Base-by-base conservation (phyloP, 495 filamentous ascomycete genomes). In the Neurospora sp. region DNA sequence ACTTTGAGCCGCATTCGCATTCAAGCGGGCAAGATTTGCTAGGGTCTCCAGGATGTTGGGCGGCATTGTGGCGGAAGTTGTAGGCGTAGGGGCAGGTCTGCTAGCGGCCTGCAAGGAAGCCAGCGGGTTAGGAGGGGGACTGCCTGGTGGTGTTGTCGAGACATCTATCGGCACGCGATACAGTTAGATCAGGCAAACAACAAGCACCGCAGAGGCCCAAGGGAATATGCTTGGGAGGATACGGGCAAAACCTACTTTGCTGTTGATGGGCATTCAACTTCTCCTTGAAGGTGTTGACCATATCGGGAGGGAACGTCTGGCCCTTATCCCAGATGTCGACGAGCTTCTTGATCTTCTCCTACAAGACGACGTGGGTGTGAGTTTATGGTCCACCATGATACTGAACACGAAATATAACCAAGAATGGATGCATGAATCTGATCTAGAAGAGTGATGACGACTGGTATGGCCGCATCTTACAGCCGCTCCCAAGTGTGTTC, bases 271-370 rank as follows among this genome's bases (percentile, higher is more conserved):
- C 85, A 73, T 86, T 90, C 79, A 97, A 82, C 81, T 92, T 96
- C 78, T 94, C 87, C 80, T 94, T 97, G 87, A 97, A 97, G 18
- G 88, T 88, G 68, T 87, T 86, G 77, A 99, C 87, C 90, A 97
- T 91, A 40, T 89, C 79, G 27, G 88, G 80, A 37, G 95, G 94
- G 82, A 99, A 98, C 38, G 94, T 98, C 78, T 89, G 89, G 71
- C 93, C 94, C 74, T 94, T 94, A 79, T 98, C 95, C 96, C 96
- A 99, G 78, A 99, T 99, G 80, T 97, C 94, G 83, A 98, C 85
- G 78, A 98, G 89, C 81, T 98, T 97, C 81, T 88, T 92, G 79
- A 97, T 95, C 87, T 97, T 98, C 82, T 96, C 94, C 94, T 97
- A 92, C 84, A 84, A 72, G 70, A 73, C 70, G 73, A 75, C 39